Base-by-base conservation (phyloP, 225 moss, liverwort and hornwort genomes). In the Pseudoscleropodium purum region DNA sequence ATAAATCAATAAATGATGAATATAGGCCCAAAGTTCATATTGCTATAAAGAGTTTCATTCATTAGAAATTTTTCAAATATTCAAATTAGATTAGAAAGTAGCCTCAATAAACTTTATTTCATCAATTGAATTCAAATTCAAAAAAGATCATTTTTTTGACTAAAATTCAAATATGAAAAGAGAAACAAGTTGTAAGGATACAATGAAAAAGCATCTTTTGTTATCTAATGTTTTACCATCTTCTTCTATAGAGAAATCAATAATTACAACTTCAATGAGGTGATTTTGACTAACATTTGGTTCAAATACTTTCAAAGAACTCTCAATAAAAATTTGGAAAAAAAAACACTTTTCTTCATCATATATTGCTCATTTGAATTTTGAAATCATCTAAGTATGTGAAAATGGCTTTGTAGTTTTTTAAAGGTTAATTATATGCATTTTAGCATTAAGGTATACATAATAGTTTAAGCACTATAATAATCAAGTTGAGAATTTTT, bases 401-500 rank as follows among this genome's bases (percentile, higher is more conserved):
- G 29, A 5, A 43, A 16, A 6, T 15, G 3, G 7, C 6, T 41
- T 0, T 0, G 8, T 23, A 4, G 24, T 70, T 14, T 14, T 15
- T 26, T 15, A 41, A 31, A 19, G 13, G 13, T 69, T n/a, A n/a
- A 37, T 12, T n/a, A 21, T 21, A 6, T 68, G 6, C 37, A 68
- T 24, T 70, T 39, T 70, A 70, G 23, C 24, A 70, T 25, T 24
- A 4, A 69, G 1, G 3, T 23, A 3, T 39, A 70, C 4, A 14
- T 0, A 70, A 7, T 25, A 70, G 8, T 39, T 70, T 25, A 41
- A 69, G 14, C n/a, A n/a, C 1, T 56, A 56, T 56, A 56, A 20
- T 19, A 56, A 56, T 56, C 19, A 19, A 56, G 7, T 19, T 19
- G 56, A 56, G 7, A 56, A 19, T 56, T 59, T 59, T 19, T 59